Percentiles rank a stretch among this genome's conserved stretches.
These are phyloP conservation scores for Pseudonectria buxi DNA, from an alignment of 2,329 filamentous ascomycete genomes.

Conservation along the genomic window DNA sequence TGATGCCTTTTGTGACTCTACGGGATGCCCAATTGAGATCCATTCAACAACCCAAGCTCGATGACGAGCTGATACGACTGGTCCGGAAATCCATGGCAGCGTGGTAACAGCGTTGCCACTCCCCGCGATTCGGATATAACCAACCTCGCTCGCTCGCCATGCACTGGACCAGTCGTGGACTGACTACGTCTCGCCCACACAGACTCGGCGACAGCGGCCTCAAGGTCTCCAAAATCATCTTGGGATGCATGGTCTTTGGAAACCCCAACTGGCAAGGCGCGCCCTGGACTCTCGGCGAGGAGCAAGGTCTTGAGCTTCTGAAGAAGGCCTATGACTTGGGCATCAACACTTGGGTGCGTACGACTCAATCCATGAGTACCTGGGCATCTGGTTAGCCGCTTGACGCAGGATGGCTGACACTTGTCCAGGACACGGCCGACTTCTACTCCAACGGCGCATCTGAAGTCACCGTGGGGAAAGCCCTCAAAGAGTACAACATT, in stretches of 20 bases:
- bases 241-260: slow-evolving; percentile 31
- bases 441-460: slow-evolving; percentile 50
- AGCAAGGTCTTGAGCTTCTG: slow-evolving; percentile 47
- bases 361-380: slow-evolving; percentile 17
- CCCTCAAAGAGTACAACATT: slow-evolving; percentile 52
- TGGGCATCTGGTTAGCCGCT: neutral
- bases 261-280: slow-evolving; percentile 26
- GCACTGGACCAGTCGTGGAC: too few species aligned
- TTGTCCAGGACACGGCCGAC: slow-evolving; percentile 37
- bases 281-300: slow-evolving; percentile 16
- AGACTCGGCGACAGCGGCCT: slow-evolving; percentile 34
- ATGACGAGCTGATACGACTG: too few species aligned
- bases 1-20: too few species aligned
- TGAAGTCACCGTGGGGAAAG: slow-evolving; percentile 51
- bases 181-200: neutral
- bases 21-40: too few species aligned
- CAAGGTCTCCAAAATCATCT: slow-evolving; percentile 34
- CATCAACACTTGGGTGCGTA: slow-evolving; percentile 47
- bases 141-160: too few species aligned
- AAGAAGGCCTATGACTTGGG: slow-evolving; percentile 58
- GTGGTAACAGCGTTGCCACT: too few species aligned
- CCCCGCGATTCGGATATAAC: too few species aligned
- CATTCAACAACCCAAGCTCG: too few species aligned
- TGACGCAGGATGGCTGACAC: slow-evolving; percentile 21
- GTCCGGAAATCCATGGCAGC: too few species aligned